Percentiles rank a stretch among this genome's conserved stretches.
Conservation (phyloP, 1,284 basidiomycete genomes). For the Moesziomyces sp. region DNA sequence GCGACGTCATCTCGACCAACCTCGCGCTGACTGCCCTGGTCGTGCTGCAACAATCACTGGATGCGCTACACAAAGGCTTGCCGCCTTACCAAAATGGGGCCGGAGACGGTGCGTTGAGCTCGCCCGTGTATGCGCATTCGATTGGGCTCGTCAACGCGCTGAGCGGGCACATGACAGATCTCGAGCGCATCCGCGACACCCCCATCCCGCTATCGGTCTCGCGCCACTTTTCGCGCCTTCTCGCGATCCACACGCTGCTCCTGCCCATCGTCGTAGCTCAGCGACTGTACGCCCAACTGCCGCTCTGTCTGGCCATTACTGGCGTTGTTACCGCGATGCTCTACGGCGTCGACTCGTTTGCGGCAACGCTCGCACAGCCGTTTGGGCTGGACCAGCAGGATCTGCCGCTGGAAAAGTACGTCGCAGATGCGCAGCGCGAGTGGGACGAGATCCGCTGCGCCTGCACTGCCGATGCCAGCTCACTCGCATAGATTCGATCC, state of each 20-base stretch:
- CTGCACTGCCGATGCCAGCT: neutral
- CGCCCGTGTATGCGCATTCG: conserved; percentile 41
- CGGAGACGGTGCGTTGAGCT: neutral
- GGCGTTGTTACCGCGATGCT: conserved; percentile 39
- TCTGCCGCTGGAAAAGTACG: conserved; percentile 37
- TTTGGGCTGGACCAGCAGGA: conserved; percentile 43
- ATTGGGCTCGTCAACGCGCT: conserved; percentile 45
- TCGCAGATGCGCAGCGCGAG: conserved; percentile 26
- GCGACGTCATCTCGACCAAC: conserved; percentile 7
- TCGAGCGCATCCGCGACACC: conserved; percentile 45
- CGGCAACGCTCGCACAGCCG: conserved; percentile 39
- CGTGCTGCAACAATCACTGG: conserved; percentile 25
- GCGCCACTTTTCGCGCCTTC: conserved; percentile 28
- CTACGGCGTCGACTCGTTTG: conserved; percentile 46
- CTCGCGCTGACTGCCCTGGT: conserved; percentile 26
- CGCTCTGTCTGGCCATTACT: conserved; percentile 15
- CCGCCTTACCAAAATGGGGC: neutral
- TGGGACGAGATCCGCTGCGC: conserved; percentile 20
- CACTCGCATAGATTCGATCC: too few relatives aligned
- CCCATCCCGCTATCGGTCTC: conserved; percentile 45
- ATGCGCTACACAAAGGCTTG: conserved; percentile 13
- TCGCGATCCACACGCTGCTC: conserved; percentile 28
- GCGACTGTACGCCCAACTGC: conserved; percentile 10
- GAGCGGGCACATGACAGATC: conserved; percentile 37
- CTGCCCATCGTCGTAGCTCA: conserved; percentile 41